A percentile compares a stretch with the other conserved stretches of the same genome.
Conservation (phyloP, 768 basidiomycete species). For the Thelephora aurantiotincta region DNA sequence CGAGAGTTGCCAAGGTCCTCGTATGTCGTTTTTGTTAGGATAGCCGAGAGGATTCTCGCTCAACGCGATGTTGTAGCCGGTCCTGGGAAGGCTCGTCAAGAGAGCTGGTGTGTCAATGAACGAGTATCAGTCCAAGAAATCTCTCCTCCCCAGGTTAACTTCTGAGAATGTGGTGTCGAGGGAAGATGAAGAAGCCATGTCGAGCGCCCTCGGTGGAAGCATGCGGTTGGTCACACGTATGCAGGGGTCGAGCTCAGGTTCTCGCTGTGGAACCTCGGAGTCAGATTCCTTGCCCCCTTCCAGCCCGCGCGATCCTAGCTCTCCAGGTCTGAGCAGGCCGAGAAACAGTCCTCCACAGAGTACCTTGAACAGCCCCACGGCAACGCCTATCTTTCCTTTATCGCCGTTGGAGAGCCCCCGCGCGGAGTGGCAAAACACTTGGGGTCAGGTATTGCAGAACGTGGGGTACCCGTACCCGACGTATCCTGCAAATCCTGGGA, state of each 20-base stretch:
- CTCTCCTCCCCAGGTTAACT: conserved; percentile 18
- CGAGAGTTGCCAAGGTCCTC: conserved; percentile 43
- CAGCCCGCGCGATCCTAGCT: conserved; percentile 13
- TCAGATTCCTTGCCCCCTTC: conserved; percentile 22
- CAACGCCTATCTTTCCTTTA: no score
- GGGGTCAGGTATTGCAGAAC: not conserved
- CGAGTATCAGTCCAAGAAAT: conserved; percentile 18
- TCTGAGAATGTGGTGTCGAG: conserved; percentile 32
- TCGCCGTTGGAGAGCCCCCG: not conserved
- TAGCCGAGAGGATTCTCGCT: not conserved
- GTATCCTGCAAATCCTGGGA: not conserved
- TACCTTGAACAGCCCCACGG: not conserved
- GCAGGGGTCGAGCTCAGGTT: conserved; percentile 25
- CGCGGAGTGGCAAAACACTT: not conserved
- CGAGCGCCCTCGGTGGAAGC: conserved; percentile 41
- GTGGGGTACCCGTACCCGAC: not conserved
- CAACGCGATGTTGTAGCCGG: conserved; percentile 28
- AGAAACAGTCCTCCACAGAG: not conserved
- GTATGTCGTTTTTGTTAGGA: conserved; percentile 22
- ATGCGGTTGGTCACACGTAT: conserved; percentile 45
- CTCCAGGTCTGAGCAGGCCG: no score
- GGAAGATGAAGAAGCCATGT: conserved; percentile 46
- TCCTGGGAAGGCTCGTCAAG: conserved; percentile 40
- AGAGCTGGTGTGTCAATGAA: conserved; percentile 26
- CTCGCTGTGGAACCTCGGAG: conserved; percentile 6